Evolutionary conservation across 345 rosid genomes (phyloP), one percentile per base, ranked within the genome.

Genomic region (Brassica incana): DNA sequence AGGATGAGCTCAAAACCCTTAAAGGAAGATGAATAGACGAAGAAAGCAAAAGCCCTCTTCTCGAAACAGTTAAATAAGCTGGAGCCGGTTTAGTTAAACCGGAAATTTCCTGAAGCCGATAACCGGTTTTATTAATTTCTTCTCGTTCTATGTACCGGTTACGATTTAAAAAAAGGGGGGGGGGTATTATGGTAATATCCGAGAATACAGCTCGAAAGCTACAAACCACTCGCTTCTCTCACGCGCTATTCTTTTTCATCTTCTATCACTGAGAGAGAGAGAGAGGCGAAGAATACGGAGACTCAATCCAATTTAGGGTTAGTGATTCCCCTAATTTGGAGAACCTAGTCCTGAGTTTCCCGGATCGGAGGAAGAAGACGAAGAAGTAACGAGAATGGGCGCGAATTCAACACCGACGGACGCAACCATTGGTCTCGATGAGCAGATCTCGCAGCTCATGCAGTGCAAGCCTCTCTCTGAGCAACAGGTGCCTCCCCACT

Each of bases 401-500:
- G 89, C 90, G 29, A 86, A 87, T 83, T 84, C 92, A 52, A 70
- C 82, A 65, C 82, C 97, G 69, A 72, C 87, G 12, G 93, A 91
- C 30, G 77, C 94, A 61, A 84, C 83, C 65, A 64, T 78, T 83
- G 94, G 90, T 81, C 90, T 92, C 16, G 91, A 91, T 77, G 93
- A 89, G 77, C 93, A 91, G 90, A 89, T 91, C 89, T 84, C 88
- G 73, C 93, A 88, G 90, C 93, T 91, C 71, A 91, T 87, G 90
- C 96, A 91, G 88, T 91, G 96, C 89, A 91, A 89, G 84, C 96
- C 96, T 11, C 90, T 91, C 45, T 91, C 93, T 3, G 96, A 91
- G 85, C 91, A 83, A 61, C 92, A 91, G 96, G 96, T 91, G 36
- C 40, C 58, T 52, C n/a, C 8, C 60, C n/a, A 27, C 25, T 80